These are phyloP conservation scores for Blastobotrys petasosporus DNA, from an alignment of 1,139 yeast genomes.

Conservation along the genomic window DNA sequence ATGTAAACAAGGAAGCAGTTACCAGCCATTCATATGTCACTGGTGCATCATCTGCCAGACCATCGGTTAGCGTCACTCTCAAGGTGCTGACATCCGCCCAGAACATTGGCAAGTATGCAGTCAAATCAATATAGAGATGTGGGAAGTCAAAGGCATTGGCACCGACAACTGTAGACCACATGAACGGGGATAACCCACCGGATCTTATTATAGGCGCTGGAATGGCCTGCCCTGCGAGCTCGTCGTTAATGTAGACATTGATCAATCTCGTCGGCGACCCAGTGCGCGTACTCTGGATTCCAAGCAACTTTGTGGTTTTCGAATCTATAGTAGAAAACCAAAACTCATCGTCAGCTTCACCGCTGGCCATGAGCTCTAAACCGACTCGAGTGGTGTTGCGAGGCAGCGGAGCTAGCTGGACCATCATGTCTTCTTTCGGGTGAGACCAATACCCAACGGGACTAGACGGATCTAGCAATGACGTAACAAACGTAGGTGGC, in stretches of 20 bases:
- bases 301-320: slow-evolving; percentile 31
- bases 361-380: slow-evolving; percentile 61
- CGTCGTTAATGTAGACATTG: slow-evolving; percentile 31
- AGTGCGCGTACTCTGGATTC: slow-evolving; percentile 29
- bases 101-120: slow-evolving; percentile 57
- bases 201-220: slow-evolving; percentile 53
- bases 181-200: slow-evolving; percentile 71
- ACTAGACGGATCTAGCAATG: neutral
- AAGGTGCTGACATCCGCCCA: slow-evolving; percentile 40
- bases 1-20: slow-evolving; percentile 56
- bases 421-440: slow-evolving; percentile 23
- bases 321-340: slow-evolving; percentile 70
- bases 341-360: slow-evolving; percentile 75
- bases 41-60: slow-evolving; percentile 14
- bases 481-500: slow-evolving; percentile 3
- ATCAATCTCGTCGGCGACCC: slow-evolving; percentile 40
- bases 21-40: slow-evolving; percentile 66
- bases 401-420: slow-evolving; percentile 40
- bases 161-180: slow-evolving; percentile 77
- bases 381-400: slow-evolving; percentile 53
- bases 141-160: slow-evolving; percentile 67
- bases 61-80: slow-evolving; percentile 33
- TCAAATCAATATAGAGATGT: slow-evolving; percentile 57
- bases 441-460: slow-evolving; percentile 13
- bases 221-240: slow-evolving; percentile 33